Conservation (phyloP, 257 asterid species). For the Orobanche coerulescens region DNA sequence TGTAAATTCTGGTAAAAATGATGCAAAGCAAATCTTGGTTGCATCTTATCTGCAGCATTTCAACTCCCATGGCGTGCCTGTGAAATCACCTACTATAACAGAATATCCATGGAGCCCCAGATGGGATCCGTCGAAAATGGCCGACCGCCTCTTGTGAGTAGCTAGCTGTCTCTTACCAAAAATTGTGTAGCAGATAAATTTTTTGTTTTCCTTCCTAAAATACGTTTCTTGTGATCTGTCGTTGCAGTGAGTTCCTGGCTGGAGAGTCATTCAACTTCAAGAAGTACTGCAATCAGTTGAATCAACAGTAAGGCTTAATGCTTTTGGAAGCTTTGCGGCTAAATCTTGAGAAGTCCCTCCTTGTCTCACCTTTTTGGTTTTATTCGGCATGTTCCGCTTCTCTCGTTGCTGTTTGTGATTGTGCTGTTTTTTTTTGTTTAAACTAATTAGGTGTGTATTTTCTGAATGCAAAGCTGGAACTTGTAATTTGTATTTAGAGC, state of each 20-base stretch:
- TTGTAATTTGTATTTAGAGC: too few species aligned
- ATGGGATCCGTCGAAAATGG: conserved; percentile 76
- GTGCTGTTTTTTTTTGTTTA: neutral
- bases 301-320: conserved; percentile 23
- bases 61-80: conserved; percentile 45
- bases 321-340: neutral
- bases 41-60: conserved; percentile 49
- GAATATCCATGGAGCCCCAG: conserved; percentile 95
- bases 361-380: too few species aligned
- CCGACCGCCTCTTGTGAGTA: conserved; percentile 72
- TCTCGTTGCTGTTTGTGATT: neutral
- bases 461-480: too few species aligned
- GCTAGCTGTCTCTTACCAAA: neutral
- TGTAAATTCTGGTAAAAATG: too few species aligned
- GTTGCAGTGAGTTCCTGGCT: conserved; percentile 60
- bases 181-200: neutral
- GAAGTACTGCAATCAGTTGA: conserved; percentile 66
- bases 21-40: neutral
- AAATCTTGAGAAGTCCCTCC: neutral
- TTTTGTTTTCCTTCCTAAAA: too few species aligned
- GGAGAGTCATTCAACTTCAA: conserved; percentile 83
- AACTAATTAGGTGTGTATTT: too few species aligned
- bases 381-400: neutral
- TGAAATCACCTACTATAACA: conserved; percentile 47
- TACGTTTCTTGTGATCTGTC: neutral